Conservation (phyloP, 345 rosid species). For the Arabis alpina region DNA sequence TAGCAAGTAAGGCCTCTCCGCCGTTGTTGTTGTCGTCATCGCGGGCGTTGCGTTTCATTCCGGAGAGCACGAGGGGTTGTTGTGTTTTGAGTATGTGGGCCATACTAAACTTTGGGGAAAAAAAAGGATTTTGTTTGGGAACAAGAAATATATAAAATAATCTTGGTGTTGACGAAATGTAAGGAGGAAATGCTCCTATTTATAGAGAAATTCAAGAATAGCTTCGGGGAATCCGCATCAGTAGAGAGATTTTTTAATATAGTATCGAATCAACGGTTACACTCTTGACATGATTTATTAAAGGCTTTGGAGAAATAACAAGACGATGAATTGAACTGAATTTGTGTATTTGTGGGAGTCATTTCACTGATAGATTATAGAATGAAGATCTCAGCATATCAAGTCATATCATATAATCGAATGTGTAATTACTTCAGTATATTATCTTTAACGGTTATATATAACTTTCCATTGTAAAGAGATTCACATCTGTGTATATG, state of each 20-base stretch:
- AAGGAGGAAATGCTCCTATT: background rate
- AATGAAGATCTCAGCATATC: too few species aligned
- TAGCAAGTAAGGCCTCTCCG: slow-evolving; percentile 45
- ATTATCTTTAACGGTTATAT: too few species aligned
- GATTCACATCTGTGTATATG: too few species aligned
- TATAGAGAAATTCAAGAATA: background rate
- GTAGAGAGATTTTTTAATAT: background rate
- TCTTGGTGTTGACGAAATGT: slow-evolving; percentile 10
- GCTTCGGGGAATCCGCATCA: background rate
- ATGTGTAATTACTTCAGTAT: too few species aligned
- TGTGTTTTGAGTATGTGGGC: slow-evolving; percentile 45
- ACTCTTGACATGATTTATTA: background rate
- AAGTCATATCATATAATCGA: too few species aligned
- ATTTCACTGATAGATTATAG: too few species aligned
- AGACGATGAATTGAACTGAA: too few species aligned
- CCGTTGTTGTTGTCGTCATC: slow-evolving; percentile 47
- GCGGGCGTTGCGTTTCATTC: slow-evolving; percentile 57
- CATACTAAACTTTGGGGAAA: slow-evolving; percentile 35
- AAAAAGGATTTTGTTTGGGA: slow-evolving; percentile 10
- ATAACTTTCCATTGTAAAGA: too few species aligned
- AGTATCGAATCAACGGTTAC: background rate
- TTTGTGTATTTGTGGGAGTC: background rate
- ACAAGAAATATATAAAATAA: background rate
- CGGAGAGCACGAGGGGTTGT: slow-evolving; percentile 45
- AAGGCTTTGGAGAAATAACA: too few species aligned